Percentiles rank a stretch among this genome's conserved stretches.
phyloP scores from a whole-genome alignment of 164 flowering plant genomes.

The Aristolochia californica region DNA sequence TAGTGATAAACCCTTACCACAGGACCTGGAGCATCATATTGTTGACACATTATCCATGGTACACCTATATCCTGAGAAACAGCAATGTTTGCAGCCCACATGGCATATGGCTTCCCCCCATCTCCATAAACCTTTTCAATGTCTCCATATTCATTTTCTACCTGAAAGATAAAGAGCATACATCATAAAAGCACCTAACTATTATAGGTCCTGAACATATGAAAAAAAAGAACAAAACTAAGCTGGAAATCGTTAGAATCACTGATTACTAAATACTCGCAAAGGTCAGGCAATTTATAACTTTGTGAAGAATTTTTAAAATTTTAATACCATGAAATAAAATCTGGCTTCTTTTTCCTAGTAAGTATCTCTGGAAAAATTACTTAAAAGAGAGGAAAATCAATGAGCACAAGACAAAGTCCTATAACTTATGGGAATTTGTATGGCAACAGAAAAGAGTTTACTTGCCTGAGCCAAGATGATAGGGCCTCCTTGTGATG shows the following conservation, averaged over 20 bases:
- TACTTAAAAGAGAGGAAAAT: too few species aligned
- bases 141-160: constrained; percentile 95
- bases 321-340: too few species aligned
- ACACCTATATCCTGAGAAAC: constrained; percentile 87
- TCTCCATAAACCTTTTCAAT: constrained; percentile 64
- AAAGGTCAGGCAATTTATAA: too few species aligned
- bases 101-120: constrained; percentile 76
- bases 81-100: constrained; percentile 96
- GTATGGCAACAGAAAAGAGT: neutral
- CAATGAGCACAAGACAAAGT: too few species aligned
- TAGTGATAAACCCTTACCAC: constrained; percentile 48
- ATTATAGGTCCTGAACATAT: too few species aligned
- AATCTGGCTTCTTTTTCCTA: too few species aligned
- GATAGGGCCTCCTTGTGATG: constrained; percentile 97
- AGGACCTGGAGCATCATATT: constrained; percentile 80
- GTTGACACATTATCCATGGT: constrained; percentile 99
- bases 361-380: too few species aligned
- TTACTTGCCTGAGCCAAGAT: constrained; percentile 87
- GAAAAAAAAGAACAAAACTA: too few species aligned
- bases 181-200: neutral
- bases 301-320: too few species aligned
- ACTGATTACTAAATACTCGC: too few species aligned
- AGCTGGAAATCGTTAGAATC: too few species aligned
- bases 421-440: too few species aligned
- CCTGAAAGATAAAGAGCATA: constrained; percentile 29